Conservation (phyloP, 768 basidiomycete species). For the Royoungia palumana region DNA sequence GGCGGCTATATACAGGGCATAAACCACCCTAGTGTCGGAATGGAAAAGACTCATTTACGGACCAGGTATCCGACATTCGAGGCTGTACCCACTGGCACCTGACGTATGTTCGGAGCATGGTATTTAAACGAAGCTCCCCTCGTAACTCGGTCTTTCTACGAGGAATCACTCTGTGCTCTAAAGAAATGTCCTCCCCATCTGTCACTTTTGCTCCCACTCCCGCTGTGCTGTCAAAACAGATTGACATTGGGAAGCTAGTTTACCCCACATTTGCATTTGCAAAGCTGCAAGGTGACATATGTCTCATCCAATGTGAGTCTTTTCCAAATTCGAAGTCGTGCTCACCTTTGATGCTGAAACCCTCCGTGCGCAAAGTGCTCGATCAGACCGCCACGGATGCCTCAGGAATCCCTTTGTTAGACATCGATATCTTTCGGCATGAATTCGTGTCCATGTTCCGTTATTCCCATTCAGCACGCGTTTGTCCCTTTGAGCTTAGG, state of each 20-base stretch:
- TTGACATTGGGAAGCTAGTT: conserved; percentile 3
- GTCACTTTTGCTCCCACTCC: conserved; percentile 25
- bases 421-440: conserved; percentile 36
- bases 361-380: conserved; percentile 4
- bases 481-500: conserved; percentile 36
- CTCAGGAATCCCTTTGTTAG: conserved; percentile 13
- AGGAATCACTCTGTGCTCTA: no score
- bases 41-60: background rate
- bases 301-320: conserved; percentile 30
- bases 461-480: conserved; percentile 46
- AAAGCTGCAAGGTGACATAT: conserved; percentile 22
- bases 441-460: conserved; percentile 67
- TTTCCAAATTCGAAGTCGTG: background rate
- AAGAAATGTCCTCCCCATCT: conserved; percentile 7
- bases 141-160: no score
- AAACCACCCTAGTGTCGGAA: background rate
- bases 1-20: background rate
- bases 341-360: background rate
- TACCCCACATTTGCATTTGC: conserved; percentile 38
- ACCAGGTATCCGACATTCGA: background rate
- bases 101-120: background rate
- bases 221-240: conserved; percentile 11
- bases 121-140: no score
- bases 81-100: background rate
- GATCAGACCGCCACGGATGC: conserved; percentile 16